Conservation (phyloP, 768 basidiomycete genomes). For the Pleurotus citrinopileatus region DNA sequence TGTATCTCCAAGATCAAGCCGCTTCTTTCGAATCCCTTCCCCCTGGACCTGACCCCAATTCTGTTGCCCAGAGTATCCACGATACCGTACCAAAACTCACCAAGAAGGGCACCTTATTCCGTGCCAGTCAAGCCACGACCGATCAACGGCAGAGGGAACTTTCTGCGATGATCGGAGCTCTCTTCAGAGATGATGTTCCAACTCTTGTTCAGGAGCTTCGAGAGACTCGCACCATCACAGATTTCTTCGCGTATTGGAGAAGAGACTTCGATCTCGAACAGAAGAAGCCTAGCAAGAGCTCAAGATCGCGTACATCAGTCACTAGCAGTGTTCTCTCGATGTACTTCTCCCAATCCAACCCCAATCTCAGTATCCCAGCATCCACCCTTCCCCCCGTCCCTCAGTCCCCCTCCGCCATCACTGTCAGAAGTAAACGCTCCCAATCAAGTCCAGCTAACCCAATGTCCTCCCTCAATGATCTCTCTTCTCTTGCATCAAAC, state of each 20-base stretch:
- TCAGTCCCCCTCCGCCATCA: not conserved
- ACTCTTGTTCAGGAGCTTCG: slow-evolving; percentile 66
- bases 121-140: slow-evolving; percentile 62
- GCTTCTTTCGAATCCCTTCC: slow-evolving; percentile 86
- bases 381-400: not conserved
- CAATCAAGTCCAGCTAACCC: slow-evolving; percentile 10
- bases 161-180: slow-evolving; percentile 49
- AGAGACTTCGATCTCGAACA: slow-evolving; percentile 61
- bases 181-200: slow-evolving; percentile 63
- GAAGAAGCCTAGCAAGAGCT: slow-evolving; percentile 27
- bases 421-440: slow-evolving; percentile 4
- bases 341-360: slow-evolving; percentile 51
- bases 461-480: not conserved
- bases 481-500: slow-evolving; percentile 3
- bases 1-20: slow-evolving; percentile 68
- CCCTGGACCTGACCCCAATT: slow-evolving; percentile 73
- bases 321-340: slow-evolving; percentile 54
- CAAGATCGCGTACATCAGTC: slow-evolving; percentile 38
- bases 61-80: slow-evolving; percentile 68
- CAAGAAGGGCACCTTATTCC: slow-evolving; percentile 72
- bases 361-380: slow-evolving; percentile 9
- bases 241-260: slow-evolving; percentile 82
- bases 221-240: slow-evolving; percentile 50
- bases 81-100: slow-evolving; percentile 61
- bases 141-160: slow-evolving; percentile 67